These are phyloP conservation scores for Yarrowia porcina DNA, from an alignment of 805 yeast species.

Conservation along the genomic window DNA sequence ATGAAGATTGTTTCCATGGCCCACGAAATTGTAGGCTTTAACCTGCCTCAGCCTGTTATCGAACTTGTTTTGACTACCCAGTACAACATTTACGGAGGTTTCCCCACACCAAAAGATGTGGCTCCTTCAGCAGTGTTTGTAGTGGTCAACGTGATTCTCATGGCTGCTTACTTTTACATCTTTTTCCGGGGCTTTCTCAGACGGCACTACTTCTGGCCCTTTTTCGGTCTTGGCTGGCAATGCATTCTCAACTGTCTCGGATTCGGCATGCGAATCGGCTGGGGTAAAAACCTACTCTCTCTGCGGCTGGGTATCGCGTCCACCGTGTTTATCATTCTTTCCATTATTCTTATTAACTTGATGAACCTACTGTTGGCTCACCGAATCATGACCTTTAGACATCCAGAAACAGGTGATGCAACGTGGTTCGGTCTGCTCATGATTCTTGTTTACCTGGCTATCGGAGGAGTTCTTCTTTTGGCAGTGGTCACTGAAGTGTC, in stretches of 20 bases:
- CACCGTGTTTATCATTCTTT: conserved; percentile 53
- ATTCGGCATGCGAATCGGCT: conserved; percentile 53
- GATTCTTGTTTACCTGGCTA: conserved; percentile 51
- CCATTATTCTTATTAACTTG: conserved; percentile 55
- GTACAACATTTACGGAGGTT: conserved; percentile 53
- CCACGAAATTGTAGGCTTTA: background rate
- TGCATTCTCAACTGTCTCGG: conserved; percentile 55
- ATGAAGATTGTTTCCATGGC: conserved; percentile 6
- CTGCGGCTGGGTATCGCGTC: conserved; percentile 54
- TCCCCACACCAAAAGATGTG: conserved; percentile 50
- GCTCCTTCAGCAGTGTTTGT: conserved; percentile 61
- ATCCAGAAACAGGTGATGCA: conserved; percentile 63
- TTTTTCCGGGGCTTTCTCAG: conserved; percentile 49
- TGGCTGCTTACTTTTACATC: conserved; percentile 46
- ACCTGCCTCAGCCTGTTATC: background rate
- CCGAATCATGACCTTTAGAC: conserved; percentile 72
- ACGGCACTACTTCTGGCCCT: conserved; percentile 59
- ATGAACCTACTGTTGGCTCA: conserved; percentile 65
- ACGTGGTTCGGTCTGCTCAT: conserved; percentile 49
- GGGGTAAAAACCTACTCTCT: conserved; percentile 53
- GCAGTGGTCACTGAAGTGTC: conserved; percentile 55
- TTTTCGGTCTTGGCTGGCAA: conserved; percentile 55
- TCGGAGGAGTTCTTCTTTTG: conserved; percentile 57
- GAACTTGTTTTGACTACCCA: conserved; percentile 31
- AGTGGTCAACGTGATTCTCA: conserved; percentile 50